A percentile compares a stretch with the other conserved stretches of the same genome.
Evolutionary conservation across 768 basidiomycete genomes (phyloP).

Genomic region (Rhizopogon vulgaris): DNA sequence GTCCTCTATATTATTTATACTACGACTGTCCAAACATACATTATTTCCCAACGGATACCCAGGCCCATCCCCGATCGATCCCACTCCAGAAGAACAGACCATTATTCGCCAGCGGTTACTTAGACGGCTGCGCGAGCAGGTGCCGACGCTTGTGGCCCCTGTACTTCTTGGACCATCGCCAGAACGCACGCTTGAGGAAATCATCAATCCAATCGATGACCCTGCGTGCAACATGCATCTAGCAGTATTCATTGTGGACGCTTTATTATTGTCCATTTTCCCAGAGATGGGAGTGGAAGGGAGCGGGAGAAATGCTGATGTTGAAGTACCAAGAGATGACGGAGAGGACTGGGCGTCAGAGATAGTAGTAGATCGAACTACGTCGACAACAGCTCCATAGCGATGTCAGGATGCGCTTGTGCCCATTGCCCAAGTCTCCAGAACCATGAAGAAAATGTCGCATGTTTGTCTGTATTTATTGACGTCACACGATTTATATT

Average conservation of each 20-base stretch:
- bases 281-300: slow-evolving; percentile 59
- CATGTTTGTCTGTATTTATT: slow-evolving; percentile 20
- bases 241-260: slow-evolving; percentile 66
- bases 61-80: slow-evolving; percentile 64
- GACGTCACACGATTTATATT: slow-evolving; percentile 17
- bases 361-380: neutral
- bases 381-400: neutral
- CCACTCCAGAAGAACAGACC: slow-evolving; percentile 69
- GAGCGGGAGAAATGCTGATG: neutral
- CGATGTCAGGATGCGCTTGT: neutral
- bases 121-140: slow-evolving; percentile 28
- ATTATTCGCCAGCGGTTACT: slow-evolving; percentile 42
- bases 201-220: slow-evolving; percentile 57
- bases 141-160: slow-evolving; percentile 36
- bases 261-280: slow-evolving; percentile 62
- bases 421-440: too few species aligned
- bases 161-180: slow-evolving; percentile 52
- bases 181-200: slow-evolving; percentile 39
- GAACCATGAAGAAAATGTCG: neutral
- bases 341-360: neutral
- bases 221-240: slow-evolving; percentile 76
- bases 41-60: slow-evolving; percentile 92
- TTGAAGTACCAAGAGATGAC: neutral
- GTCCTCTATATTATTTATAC: slow-evolving; percentile 43
- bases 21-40: slow-evolving; percentile 55